phyloP scores from a whole-genome alignment of 2,329 filamentous ascomycete species.

The Stachybotrys chlorohalonatus region DNA sequence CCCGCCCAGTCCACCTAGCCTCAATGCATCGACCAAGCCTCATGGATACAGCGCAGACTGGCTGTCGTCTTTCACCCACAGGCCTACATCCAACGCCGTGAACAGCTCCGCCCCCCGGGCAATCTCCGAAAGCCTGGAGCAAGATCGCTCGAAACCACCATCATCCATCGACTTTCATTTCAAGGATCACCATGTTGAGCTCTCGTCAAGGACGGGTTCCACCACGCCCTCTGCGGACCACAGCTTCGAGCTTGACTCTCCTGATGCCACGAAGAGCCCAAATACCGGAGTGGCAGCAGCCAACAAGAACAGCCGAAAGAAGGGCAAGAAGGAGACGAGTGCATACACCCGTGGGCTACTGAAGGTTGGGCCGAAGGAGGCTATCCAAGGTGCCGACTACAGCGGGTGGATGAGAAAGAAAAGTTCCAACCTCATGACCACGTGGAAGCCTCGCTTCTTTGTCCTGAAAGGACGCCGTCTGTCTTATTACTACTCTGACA shows the following conservation, averaged over 20 bases:
- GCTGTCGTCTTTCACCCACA: constrained; percentile 42
- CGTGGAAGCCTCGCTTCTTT: constrained; percentile 96
- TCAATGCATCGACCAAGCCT: constrained; percentile 34
- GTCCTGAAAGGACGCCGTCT: constrained; percentile 84
- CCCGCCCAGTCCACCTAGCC: constrained; percentile 25
- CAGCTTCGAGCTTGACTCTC: constrained; percentile 74
- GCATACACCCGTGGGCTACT: constrained; percentile 83
- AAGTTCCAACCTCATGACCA: constrained; percentile 90
- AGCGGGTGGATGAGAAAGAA: constrained; percentile 99
- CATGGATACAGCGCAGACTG: constrained; percentile 43
- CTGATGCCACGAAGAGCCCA: constrained; percentile 51
- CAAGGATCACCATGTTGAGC: constrained; percentile 46
- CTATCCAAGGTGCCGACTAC: constrained; percentile 81
- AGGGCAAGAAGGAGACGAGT: constrained; percentile 89
- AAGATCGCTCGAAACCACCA: constrained; percentile 42
- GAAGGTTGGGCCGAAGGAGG: constrained; percentile 72
- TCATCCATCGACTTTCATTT: constrained; percentile 39
- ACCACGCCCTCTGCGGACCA: constrained; percentile 54
- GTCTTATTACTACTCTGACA: constrained; percentile 93
- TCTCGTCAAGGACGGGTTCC: constrained; percentile 69
- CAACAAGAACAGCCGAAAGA: constrained; percentile 48
- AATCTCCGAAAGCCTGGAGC: constrained; percentile 67
- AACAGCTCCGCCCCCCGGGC: constrained; percentile 66
- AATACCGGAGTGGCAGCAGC: constrained; percentile 37
- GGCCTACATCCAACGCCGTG: constrained; percentile 38